These are phyloP conservation scores for Fusarium torreyae DNA, from an alignment of 2,329 filamentous ascomycete species.

Conservation along the genomic window DNA sequence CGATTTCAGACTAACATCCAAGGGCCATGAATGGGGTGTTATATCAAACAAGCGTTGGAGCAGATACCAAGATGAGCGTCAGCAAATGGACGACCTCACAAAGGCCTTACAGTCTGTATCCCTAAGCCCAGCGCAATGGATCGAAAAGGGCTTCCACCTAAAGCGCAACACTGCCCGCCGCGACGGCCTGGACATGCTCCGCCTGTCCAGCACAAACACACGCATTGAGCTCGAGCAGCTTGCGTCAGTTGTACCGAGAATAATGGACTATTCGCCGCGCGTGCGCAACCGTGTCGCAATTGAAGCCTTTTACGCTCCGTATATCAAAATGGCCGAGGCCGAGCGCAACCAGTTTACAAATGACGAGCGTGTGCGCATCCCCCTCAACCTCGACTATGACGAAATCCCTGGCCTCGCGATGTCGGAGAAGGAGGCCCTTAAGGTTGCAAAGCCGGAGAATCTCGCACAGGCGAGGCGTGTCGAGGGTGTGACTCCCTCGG, in stretches of 20 bases:
- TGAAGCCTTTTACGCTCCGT: conserved; percentile 89
- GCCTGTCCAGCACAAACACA: conserved; percentile 70
- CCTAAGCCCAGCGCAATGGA: conserved; percentile 77
- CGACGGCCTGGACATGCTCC: conserved; percentile 84
- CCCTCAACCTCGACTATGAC: conserved; percentile 82
- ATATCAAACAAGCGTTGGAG: conserved; percentile 86
- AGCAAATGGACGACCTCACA: conserved; percentile 78
- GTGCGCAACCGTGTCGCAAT: conserved; percentile 81
- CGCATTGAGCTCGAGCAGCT: conserved; percentile 67
- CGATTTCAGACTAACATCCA: conserved; percentile 85
- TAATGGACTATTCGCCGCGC: conserved; percentile 67
- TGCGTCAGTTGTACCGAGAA: conserved; percentile 68
- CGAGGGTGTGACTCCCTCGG: conserved; percentile 81
- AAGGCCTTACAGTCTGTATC: conserved; percentile 70
- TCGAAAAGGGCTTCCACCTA: conserved; percentile 76
- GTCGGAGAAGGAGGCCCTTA: conserved; percentile 82
- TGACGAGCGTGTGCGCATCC: conserved; percentile 83
- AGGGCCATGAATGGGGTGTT: conserved; percentile 82
- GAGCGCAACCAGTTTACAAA: conserved; percentile 77
- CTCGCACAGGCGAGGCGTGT: conserved; percentile 90
- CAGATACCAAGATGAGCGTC: conserved; percentile 74
- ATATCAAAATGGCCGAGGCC: conserved; percentile 80
- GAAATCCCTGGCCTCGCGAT: conserved; percentile 80
- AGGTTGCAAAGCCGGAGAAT: conserved; percentile 81
- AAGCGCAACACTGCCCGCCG: conserved; percentile 77